phyloP scores from a whole-genome alignment of 208 protist species.

The Crithidia fasciculata region DNA sequence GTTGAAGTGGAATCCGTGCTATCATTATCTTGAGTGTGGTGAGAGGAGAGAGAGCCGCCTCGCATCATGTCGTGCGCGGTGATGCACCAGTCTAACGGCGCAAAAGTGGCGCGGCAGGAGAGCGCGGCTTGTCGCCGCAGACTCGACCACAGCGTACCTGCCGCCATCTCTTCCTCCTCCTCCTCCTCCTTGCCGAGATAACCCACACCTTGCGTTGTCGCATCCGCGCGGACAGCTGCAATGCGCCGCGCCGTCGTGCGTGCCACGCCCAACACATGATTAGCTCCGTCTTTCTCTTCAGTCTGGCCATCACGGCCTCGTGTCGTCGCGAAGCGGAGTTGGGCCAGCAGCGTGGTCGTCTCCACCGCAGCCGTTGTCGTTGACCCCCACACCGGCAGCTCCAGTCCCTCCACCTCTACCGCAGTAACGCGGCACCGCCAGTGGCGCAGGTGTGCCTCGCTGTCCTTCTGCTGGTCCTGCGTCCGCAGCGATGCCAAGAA shows the following conservation, averaged over 20 bases:
- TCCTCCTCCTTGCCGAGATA: neutral
- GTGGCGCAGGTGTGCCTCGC: slow-evolving; percentile 23
- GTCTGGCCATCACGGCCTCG: neutral
- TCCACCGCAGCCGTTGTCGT: neutral
- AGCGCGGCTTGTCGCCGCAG: neutral
- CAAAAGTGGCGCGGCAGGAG: neutral
- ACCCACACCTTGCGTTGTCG: too few species aligned
- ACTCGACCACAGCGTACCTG: too few species aligned
- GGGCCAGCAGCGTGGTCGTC: slow-evolving; percentile 4
- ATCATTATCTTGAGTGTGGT: neutral
- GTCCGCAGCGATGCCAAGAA: slow-evolving; percentile 13
- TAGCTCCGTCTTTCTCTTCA: neutral
- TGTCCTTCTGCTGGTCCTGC: neutral
- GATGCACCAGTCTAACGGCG: slow-evolving; percentile 10
- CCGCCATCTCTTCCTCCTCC: too few species aligned
- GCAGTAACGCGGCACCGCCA: slow-evolving; percentile 26
- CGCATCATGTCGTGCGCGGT: slow-evolving; percentile 8
- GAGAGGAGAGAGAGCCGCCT: neutral
- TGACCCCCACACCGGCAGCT: slow-evolving; percentile 23
- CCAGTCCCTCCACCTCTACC: slow-evolving; percentile 22
- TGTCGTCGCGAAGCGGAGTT: slow-evolving; percentile 5
- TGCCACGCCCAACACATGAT: slow-evolving; percentile 4
- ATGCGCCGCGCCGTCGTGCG: neutral
- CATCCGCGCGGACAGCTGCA: too few species aligned
- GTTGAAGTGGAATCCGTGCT: neutral